Base-by-base conservation (phyloP, 345 rosid genomes). In the Eucalyptus melliodora region DNA sequence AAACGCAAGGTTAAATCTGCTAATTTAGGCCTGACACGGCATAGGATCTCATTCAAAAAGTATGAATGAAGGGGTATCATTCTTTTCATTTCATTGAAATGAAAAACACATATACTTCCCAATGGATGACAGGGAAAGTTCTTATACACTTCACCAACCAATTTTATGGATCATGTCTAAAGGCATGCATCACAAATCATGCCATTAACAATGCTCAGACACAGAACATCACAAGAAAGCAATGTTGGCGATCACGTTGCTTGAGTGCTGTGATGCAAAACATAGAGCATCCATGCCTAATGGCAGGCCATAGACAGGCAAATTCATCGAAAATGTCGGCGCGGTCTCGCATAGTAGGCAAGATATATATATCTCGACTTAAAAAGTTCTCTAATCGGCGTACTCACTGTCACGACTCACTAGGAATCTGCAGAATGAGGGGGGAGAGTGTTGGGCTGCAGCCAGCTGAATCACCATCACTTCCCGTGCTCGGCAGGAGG, bases 401-500 rank as follows among this genome's bases (percentile, higher is more conserved):
- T 27, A 27, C 67, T 27, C 67, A 26, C 31, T 31, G 24, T 69
- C 42, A 19, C 42, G 23, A 31, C 42, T 69, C 42, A 10, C 81
- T 95, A 97, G 87, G 97, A 97, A 92, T 98, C 99, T 45, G 99
- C 94, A 80, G 97, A 97, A 92, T 92, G 96, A 37, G 97, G 85
- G 14, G 97, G 92, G 47, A 97, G 91, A 56, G 42, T 31, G 99
- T 86, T 53, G 97, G 88, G 94, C 94, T 96, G 94, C 96, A 96
- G 86, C 95, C 95, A 42, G 95, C 92, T 91, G 99, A 96, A 94
- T 97, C 99, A 59, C 95, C 95, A 5, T 99, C 99, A 96, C 86
- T 96, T 98, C 69, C 94, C 93, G 93, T 96, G 98, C 83, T 97
- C 98, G 87, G 89, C 97, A 89, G 99, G 97, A 59, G 95, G 98